Conservation (phyloP, 2,329 filamentous ascomycete species). For the Diaporthe nobilis region DNA sequence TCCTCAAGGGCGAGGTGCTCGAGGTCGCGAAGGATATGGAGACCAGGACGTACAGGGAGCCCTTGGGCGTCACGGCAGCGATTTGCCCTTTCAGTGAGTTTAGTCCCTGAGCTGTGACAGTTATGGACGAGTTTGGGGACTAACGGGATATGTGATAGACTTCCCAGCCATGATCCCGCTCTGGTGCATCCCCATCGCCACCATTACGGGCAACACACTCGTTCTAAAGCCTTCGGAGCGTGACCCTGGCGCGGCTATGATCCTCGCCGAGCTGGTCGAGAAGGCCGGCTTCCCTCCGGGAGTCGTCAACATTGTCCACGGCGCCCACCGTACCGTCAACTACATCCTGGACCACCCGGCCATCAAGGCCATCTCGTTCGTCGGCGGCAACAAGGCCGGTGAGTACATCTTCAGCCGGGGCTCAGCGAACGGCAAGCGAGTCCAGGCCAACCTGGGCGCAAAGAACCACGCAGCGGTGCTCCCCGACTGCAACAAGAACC, state of each 20-base stretch:
- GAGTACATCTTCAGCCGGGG: constrained; percentile 87
- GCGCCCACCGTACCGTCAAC: constrained; percentile 84
- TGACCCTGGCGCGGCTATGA: constrained; percentile 88
- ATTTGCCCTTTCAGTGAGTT: constrained; percentile 88
- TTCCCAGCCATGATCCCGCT: constrained; percentile 94
- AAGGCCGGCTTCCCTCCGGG: constrained; percentile 87
- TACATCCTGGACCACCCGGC: constrained; percentile 88
- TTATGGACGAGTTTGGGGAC: neutral
- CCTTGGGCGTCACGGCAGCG: constrained; percentile 83
- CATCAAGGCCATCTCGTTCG: constrained; percentile 90
- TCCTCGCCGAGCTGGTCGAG: constrained; percentile 83
- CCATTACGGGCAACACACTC: constrained; percentile 86
- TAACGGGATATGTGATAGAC: constrained; percentile 62
- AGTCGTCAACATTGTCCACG: constrained; percentile 87
- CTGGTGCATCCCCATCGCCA: constrained; percentile 91
- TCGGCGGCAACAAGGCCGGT: constrained; percentile 88
- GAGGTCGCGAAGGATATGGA: constrained; percentile 94
- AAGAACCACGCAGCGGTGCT: constrained; percentile 91
- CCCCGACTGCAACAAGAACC: constrained; percentile 91
- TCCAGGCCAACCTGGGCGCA: constrained; percentile 88
- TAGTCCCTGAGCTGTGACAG: constrained; percentile 33
- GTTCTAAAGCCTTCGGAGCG: constrained; percentile 90
- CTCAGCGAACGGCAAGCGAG: constrained; percentile 88
- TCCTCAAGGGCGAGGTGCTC: constrained; percentile 86
- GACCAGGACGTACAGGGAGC: constrained; percentile 85